Base-by-base conservation (phyloP, 192 early-diverging fungal species). In the Obelidium mucronatum region DNA sequence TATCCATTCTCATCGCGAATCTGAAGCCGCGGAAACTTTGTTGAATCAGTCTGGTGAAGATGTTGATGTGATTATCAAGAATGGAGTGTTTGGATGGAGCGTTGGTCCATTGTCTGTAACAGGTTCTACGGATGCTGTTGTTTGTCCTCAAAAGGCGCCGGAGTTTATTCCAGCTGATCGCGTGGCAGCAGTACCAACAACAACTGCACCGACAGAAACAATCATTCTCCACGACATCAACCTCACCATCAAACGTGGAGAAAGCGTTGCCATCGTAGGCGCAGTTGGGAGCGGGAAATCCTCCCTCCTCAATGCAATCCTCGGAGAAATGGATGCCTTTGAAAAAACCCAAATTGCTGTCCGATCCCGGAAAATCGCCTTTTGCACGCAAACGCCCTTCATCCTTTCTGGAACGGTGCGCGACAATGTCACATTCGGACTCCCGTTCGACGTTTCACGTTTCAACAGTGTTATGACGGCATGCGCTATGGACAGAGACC, bases 391-490 rank as follows among this genome's bases (percentile, higher is more conserved):
- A 71, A 71, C 28, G 5, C 79, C 82, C 3, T 88, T 81, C 79
- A 78, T 88, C 33, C 30, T 82, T 0, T 59, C 79, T 0, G 82
- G 82, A 11, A 83, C 75, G 19, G 79, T 86, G 39, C 65, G 58
- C 3, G 81, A 85, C 19, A 88, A 88, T 51, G 84, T 88, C 70
- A 39, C 71, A 13, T 88, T 88, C 73, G 86, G 86, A 1, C 51
- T 40, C 2, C 66, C 77, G 1, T 80, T 54, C 40, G 40, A 80
- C 33, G 61, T 78, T n/a, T 55, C 59, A 22, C 76, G 80, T 71
- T 83, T 88, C 48, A 11, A 55, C 2, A 54, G 79, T 42, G 84
- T 86, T 0, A 52, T 88, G 24, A 30, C 40, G n/a, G 84, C 71
- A 4, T 81, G 81, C 48, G 80, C 75, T 2, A 76, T 88, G 81